Evolutionary conservation across 176 grass and related monocot species (phyloP).

Genomic region (Cymbopogon citratus): DNA sequence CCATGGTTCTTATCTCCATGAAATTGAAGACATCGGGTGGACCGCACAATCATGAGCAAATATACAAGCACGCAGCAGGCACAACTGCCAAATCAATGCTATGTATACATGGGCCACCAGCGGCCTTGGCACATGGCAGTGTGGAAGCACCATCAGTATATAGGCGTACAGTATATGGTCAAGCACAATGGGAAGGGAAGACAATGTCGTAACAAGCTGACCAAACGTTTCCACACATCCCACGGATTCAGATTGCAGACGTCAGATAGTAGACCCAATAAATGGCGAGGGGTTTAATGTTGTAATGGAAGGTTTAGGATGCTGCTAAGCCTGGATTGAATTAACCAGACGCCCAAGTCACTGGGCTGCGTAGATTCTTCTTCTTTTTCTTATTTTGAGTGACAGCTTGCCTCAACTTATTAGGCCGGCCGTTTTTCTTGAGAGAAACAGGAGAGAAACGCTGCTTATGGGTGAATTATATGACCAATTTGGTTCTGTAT

Average conservation of each 20-base stretch:
- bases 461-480: no score
- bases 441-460: no score
- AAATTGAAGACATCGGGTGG: neutral
- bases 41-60: neutral
- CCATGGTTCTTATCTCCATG: neutral
- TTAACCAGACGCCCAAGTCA: neutral
- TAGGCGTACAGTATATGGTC: neutral
- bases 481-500: no score
- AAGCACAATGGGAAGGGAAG: neutral
- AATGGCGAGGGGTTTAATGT: no score
- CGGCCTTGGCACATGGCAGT: neutral
- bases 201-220: neutral
- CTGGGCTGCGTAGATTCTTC: no score
- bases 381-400: no score
- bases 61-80: neutral
- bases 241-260: neutral
- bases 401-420: no score
- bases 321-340: neutral
- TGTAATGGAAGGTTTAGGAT: neutral
- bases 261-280: no score
- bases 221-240: neutral
- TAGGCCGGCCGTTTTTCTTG: no score
- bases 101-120: no score
- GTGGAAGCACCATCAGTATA: neutral
- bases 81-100: neutral